Base-by-base conservation (phyloP, 495 filamentous ascomycete species). In the Penicillium atrosanguineum region DNA sequence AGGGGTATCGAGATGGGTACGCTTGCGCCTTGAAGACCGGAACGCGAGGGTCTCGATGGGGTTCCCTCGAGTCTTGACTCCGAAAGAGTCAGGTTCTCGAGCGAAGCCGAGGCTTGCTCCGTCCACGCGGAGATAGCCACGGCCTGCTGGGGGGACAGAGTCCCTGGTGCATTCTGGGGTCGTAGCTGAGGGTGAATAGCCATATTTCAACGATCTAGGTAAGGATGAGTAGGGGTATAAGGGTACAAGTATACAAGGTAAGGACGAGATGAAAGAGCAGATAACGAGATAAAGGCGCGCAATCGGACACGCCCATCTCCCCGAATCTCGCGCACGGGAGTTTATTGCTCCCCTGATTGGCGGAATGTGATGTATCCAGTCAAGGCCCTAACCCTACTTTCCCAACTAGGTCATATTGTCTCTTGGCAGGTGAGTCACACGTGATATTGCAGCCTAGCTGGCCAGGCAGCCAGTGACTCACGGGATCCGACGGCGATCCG, bases 81-180 rank as follows among this genome's bases (percentile, higher is more conserved):
- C 12, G 71, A 71, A 6, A 80, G 53, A 34, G 70, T 70, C 52
- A 80, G 55, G 26, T 69, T 62, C 46, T 71, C 63, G 25, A 81
- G 48, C 38, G 77, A 73, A 29, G 71, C 69, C 20, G 74, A 59
- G 16, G 76, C 75, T 58, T 81, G 74, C 53, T 79, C 77, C 12
- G 78, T 76, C 79, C 78, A 81, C 29, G 72, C 70, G 44, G 77
- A 76, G 50, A 81, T 80, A 19, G 76, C 73, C 41, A 71, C 62
- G 15, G 73, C 65, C 52, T 75, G 75, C 47, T 73, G 72, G 26
- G 70, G 69, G n/a, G 73, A 72, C 26, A 76, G 62, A 39, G 38
- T 61, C 20, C 67, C 70, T 46, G 60, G 65, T 0, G 59, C 46
- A 14, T 46, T 56, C 31, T 63, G 53, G 16, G 68, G 61, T 21